Base-by-base conservation (phyloP, 202 grass and related monocot genomes). In the Setaria italica region DNA sequence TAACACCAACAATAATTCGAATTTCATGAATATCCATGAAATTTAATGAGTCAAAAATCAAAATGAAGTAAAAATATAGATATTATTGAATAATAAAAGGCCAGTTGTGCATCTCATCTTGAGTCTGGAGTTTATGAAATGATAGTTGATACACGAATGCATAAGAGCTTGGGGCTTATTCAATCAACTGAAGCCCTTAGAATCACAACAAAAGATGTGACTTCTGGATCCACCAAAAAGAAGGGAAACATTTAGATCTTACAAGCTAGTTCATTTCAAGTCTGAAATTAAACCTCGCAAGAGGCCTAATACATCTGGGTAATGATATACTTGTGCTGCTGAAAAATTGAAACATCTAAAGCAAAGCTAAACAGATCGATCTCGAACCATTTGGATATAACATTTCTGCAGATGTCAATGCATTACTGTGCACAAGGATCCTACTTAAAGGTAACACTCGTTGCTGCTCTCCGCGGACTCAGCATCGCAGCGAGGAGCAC, bases 391-490 rank as follows among this genome's bases (percentile, higher is more conserved):
- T 25, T 37, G 11, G 47, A 48, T 48, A 10, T 48, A 48, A 48
- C 32, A 72, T 8, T 50, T 75, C 50, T 55, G 8, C 32, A 39
- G 11, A 6, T 75, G 21, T 58, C 7, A 6, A 74, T 6, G 49
- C 3, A 4, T 25, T 11, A 30, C 5, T 55, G 53, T 56, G 32
- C 30, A 19, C 51, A 37, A 32, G 4, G 17, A 20, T 41, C 3
- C 42, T 10, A 51, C 4, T 14, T 21, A 71, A 48, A 71, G 20
- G 46, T 48, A 76, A 21, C 34, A 39, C 20, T 58, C 53, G 34
- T 76, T 58, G 73, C 53, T 76, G 17, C 73, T 75, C 51, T 56
- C 51, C 10, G 73, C 53, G 3, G 73, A 76, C 53, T 58, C 73
- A 13, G 35, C 19, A 1, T 39, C 73, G 17, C 10, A 8, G 8